These are phyloP conservation scores for Botrytis paeoniae DNA, from an alignment of 2,329 filamentous ascomycete genomes.

Conservation along the genomic window DNA sequence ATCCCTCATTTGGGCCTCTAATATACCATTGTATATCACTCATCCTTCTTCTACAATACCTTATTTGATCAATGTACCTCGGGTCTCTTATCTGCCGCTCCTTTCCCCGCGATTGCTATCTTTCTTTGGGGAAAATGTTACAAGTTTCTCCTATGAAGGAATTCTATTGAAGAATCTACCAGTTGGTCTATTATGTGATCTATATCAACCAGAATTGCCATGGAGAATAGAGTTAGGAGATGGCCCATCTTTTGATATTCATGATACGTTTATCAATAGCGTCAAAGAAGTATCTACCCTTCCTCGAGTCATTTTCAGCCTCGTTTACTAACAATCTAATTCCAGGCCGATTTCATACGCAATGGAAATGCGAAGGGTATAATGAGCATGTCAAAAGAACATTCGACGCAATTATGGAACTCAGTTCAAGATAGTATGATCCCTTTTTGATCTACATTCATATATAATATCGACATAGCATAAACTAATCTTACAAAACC, in stretches of 20 bases:
- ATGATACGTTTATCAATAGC: constrained; percentile 65
- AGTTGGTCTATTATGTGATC: constrained; percentile 64
- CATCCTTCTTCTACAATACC: constrained; percentile 35
- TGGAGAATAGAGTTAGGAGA: constrained; percentile 61
- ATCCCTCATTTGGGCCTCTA: constrained; percentile 37
- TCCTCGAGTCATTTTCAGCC: constrained; percentile 3
- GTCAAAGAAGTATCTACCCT: constrained; percentile 56
- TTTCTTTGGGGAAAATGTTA: constrained; percentile 55
- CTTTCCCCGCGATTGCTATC: constrained; percentile 59
- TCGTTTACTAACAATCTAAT: not conserved
- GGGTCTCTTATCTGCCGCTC: constrained; percentile 67
- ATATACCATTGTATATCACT: constrained; percentile 37
- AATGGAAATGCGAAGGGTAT: constrained; percentile 69
- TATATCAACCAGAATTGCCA: constrained; percentile 54
- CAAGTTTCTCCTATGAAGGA: constrained; percentile 59
- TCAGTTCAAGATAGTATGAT: constrained; percentile 57
- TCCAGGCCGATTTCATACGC: constrained; percentile 57
- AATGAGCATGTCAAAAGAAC: constrained; percentile 67
- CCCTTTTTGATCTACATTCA: not conserved
- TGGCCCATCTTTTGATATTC: constrained; percentile 50
- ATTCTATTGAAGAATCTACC: constrained; percentile 71
- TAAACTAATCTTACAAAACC: constrained; percentile 9
- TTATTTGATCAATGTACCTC: constrained; percentile 54
- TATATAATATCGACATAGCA: not conserved
- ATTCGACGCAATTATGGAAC: constrained; percentile 64